Evolutionary conservation across 2,329 filamentous ascomycete genomes (phyloP).

Genomic region (Apiospora marii): DNA sequence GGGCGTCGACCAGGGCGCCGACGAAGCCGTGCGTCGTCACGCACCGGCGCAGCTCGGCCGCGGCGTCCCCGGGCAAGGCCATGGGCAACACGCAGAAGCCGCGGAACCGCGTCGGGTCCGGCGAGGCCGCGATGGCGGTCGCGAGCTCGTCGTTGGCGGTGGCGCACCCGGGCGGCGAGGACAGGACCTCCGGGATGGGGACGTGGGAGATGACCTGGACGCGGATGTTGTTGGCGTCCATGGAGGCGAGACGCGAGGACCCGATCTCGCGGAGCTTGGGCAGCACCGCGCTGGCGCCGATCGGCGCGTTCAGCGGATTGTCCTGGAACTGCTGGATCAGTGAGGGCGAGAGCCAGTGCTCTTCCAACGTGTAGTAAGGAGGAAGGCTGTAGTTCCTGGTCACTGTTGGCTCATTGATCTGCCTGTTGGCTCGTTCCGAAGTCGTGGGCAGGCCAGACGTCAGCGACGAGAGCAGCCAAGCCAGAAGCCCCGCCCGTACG

Average conservation of each 20-base stretch:
- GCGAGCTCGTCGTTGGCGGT: slow-evolving; percentile 26
- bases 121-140: slow-evolving; percentile 12
- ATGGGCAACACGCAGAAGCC: slow-evolving; percentile 25
- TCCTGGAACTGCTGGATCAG: neutral
- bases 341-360: slow-evolving; percentile 25
- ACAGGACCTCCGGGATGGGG: slow-evolving; percentile 15
- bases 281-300: slow-evolving; percentile 23
- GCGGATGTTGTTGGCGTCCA: slow-evolving; percentile 22
- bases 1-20: slow-evolving; percentile 24
- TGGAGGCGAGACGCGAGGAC: slow-evolving; percentile 19
- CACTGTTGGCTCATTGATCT: too few species aligned
- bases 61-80: slow-evolving; percentile 21
- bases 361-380: slow-evolving; percentile 21
- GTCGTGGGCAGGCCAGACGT: neutral
- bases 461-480: neutral
- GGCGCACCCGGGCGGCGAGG: slow-evolving; percentile 8
- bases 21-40: slow-evolving; percentile 17
- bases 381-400: neutral
- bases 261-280: slow-evolving; percentile 25
- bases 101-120: neutral
- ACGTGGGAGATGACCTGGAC: slow-evolving; percentile 27
- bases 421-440: neutral
- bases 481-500: neutral
- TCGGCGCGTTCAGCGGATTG: slow-evolving; percentile 20
- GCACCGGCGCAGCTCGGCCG: slow-evolving; percentile 25